Evolutionary conservation across 805 yeast species (phyloP), one percentile per base, ranked within the genome.

Genomic region (Starmerella etchellsii): DNA sequence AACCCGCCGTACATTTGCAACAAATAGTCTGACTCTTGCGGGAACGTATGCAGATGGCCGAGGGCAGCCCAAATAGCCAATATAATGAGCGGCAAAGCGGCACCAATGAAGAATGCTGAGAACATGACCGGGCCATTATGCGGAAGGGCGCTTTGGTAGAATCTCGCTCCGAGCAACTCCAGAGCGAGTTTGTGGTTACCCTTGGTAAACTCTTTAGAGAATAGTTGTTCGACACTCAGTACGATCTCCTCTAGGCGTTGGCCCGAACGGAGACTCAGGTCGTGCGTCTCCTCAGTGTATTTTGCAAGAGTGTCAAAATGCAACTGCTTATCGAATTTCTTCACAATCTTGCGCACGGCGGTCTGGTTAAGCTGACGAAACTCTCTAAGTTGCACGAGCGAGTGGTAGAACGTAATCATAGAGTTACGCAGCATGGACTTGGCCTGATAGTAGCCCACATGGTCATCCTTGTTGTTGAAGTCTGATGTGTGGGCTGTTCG

Each of bases 1-100:
- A 84, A 85, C 1, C 97, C 97, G 8, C 79, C 96, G 94, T 95
- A 91, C 3, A 91, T 68, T 53, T 93, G 97, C 31, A 88, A 59
- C 41, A 88, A 54, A 43, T 63, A 77, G 33, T 59, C 63, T 0
- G 78, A 81, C 46, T 78, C 80, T 2, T 73, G 56, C 4, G 42
- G 45, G 0, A 68, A 64, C 15, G 64, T 58, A 13, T 60, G 54
- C 1, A 67, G 46, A 20, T 69, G 69, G 16, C 56, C 41, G 10
- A 78, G 59, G 0, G 78, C 85, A 3, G 61, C 48, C 40, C 67
- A 69, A 1, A 83, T 42, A 0, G 81, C 78, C 41, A 76, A 69
- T 0, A 67, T 55, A n/a, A 81, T 63, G 15, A 91, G 61, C 1
- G 94, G 88, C 2, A 80, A 34, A 0, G 83, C 71, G 3, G 78